Evolutionary conservation across 2,329 filamentous ascomycete genomes (phyloP), one percentile per base, ranked within the genome.

Genomic region (Knufia fluminis): DNA sequence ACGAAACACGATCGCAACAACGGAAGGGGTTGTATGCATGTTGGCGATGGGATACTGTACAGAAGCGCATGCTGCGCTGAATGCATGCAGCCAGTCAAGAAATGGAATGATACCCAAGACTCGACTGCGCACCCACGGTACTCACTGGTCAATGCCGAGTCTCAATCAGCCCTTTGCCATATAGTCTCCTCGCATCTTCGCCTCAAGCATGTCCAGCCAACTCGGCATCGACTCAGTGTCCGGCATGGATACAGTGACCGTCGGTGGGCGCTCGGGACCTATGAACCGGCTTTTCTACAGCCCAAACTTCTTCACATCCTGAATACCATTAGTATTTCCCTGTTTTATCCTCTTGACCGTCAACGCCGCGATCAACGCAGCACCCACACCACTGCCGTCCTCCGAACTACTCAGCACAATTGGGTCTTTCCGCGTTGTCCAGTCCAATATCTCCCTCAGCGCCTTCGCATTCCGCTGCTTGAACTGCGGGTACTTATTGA

Each of bases 401-500:
- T 98, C 92, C 53, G 92, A 90, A 41, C 89, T 84, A 57, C 91
- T 69, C 58, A 97, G 82, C 71, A 90, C 83, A 48, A 98, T 78
- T 6, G 89, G 90, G 62, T 97, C 89, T 65, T 89, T 84, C 44
- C 75, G 66, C 49, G 77, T 80, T 2, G 85, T 80, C 90, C 91
- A 97, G 73, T 95, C 91, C 32, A 98, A 80, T 57, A 98, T 96
- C 74, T 98, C 92, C 49, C 87, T 82, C 47, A 98, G 78, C 23
- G 92, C 92, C 66, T 83, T 77, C 12, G 92, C 91, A 49, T 91
- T 90, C 48, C 92, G 85, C 51, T 82, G 80, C 76, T 96, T 96
- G 79, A 98, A 98, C 71, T 95, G 86, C 10, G 92, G 92, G 71
- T 98, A 98, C 68, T 97, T 97, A 77, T 95, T 96, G 75, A 98